A percentile compares a stretch with the other conserved stretches of the same genome.
Conservation (phyloP, 768 basidiomycete genomes). For the Tephrocybe sp. region DNA sequence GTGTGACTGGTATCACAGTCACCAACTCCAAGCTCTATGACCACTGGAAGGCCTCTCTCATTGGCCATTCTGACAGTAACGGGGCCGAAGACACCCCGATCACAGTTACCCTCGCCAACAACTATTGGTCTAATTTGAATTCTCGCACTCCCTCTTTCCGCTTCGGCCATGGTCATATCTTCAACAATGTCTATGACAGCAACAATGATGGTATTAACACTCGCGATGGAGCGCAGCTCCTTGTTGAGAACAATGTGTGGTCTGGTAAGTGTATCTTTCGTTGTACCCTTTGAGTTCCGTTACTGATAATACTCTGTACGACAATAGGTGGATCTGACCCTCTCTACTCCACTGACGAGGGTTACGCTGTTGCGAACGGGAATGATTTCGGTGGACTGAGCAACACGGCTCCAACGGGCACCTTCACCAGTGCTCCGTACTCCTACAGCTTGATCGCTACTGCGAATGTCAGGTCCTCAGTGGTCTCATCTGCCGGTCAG, state of each 20-base stretch:
- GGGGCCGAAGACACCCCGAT: constrained; percentile 37
- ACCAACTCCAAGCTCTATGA: constrained; percentile 38
- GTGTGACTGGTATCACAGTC: constrained; percentile 38
- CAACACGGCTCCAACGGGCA: not conserved
- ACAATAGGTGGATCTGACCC: constrained; percentile 19
- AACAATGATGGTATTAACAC: constrained; percentile 44
- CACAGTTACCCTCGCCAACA: constrained; percentile 40
- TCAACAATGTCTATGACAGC: constrained; percentile 41
- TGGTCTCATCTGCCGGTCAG: not conserved
- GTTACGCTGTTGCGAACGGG: constrained; percentile 37
- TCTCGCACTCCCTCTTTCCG: constrained; percentile 45
- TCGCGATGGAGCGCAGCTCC: constrained; percentile 31
- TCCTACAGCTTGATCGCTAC: not conserved
- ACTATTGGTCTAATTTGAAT: constrained; percentile 40
- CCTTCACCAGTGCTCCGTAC: not conserved
- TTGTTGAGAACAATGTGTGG: constrained; percentile 47
- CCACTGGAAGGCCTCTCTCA: constrained; percentile 45
- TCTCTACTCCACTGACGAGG: constrained; percentile 38
- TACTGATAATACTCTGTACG: not conserved
- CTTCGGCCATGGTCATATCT: constrained; percentile 44
- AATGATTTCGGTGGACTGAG: constrained; percentile 36
- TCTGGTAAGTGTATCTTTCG: constrained; percentile 24
- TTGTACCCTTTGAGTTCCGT: no score
- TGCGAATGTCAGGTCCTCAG: not conserved
- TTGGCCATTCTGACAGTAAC: constrained; percentile 43